phyloP scores from a whole-genome alignment of 805 yeast species.

The Candida awuae region DNA sequence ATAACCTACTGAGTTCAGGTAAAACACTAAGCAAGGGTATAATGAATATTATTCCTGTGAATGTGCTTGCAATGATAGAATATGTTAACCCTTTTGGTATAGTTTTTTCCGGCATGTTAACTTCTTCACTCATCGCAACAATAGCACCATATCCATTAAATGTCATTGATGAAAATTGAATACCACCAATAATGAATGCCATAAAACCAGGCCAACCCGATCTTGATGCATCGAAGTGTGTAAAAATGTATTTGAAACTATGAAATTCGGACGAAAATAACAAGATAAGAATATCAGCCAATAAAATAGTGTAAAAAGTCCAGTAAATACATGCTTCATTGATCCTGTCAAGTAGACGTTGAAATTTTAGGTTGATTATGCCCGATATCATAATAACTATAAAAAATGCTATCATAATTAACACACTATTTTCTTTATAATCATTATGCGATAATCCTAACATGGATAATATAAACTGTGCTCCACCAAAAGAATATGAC shows the following conservation, averaged over 20 bases:
- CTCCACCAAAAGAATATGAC: constrained; percentile 66
- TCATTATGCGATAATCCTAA: constrained; percentile 54
- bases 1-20: constrained; percentile 51
- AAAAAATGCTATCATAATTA: constrained; percentile 51
- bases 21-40: constrained; percentile 64
- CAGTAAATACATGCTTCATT: constrained; percentile 65
- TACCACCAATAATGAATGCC: constrained; percentile 73
- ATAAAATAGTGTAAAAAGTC: constrained; percentile 63
- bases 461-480: constrained; percentile 62
- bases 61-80: constrained; percentile 54
- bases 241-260: constrained; percentile 49
- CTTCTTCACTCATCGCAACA: constrained; percentile 78
- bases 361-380: constrained; percentile 52
- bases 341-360: constrained; percentile 52
- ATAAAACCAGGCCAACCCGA: constrained; percentile 70
- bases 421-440: constrained; percentile 47
- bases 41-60: constrained; percentile 66
- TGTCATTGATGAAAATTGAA: constrained; percentile 72
- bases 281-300: constrained; percentile 56
- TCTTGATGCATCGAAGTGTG: constrained; percentile 60
- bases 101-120: constrained; percentile 61
- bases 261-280: constrained; percentile 53
- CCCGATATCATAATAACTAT: constrained; percentile 52
- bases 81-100: constrained; percentile 67
- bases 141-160: constrained; percentile 78